These are phyloP conservation scores for Fusarium circinatum DNA, from an alignment of 2,329 filamentous ascomycete species.

Conservation along the genomic window DNA sequence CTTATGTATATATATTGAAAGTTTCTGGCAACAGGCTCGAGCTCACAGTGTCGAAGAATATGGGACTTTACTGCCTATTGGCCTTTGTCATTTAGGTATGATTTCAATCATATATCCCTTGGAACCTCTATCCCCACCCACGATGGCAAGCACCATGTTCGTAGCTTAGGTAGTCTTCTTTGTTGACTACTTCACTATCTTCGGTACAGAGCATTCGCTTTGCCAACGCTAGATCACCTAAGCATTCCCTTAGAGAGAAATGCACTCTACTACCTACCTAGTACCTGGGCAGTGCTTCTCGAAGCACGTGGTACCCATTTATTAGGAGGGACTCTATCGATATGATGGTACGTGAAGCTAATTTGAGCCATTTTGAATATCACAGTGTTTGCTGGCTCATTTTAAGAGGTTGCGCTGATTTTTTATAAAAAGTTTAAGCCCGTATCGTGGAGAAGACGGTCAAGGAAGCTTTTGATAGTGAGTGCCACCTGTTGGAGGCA, in stretches of 20 bases:
- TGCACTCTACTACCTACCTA: background rate
- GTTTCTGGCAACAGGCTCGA: background rate
- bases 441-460: background rate
- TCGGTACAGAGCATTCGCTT: background rate
- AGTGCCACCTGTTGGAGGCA: background rate
- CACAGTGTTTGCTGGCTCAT: background rate
- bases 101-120: background rate
- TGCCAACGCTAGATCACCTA: background rate
- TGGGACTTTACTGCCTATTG: too few relatives aligned
- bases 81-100: background rate
- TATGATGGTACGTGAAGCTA: background rate
- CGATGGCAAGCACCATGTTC: background rate
- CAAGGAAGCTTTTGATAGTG: background rate
- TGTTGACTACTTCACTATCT: background rate
- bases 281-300: background rate
- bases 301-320: background rate
- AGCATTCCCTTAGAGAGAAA: background rate
- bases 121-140: background rate
- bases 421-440: background rate
- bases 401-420: background rate
- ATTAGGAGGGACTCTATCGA: background rate
- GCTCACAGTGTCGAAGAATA: background rate
- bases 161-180: background rate
- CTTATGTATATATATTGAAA: background rate
- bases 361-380: background rate